Evolutionary conservation across 306 rosid species (phyloP).

Genomic region (Albizia julibrissin): DNA sequence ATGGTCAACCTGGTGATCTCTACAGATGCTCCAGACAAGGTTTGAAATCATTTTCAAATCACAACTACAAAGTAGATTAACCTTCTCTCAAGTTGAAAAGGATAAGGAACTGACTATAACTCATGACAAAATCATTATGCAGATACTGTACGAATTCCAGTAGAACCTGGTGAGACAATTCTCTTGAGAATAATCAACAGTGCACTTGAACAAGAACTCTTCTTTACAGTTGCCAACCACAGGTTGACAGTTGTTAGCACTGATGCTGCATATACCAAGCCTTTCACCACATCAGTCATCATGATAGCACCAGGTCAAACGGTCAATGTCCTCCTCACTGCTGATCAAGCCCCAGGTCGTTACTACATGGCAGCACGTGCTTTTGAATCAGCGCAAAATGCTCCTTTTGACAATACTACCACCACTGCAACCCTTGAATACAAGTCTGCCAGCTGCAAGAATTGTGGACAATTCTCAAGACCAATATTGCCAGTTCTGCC

Average conservation of each 20-base stretch:
- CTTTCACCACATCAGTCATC: slow-evolving; percentile 60
- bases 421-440: slow-evolving; percentile 92
- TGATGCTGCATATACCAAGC: slow-evolving; percentile 80
- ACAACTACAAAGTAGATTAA: slow-evolving; percentile 11
- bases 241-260: slow-evolving; percentile 69
- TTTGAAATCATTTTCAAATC: slow-evolving; percentile 28
- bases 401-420: slow-evolving; percentile 90
- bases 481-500: slow-evolving; percentile 66
- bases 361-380: slow-evolving; percentile 82
- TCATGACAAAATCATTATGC: slow-evolving; percentile 33
- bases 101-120: neutral
- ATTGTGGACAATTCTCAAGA: slow-evolving; percentile 38
- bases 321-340: slow-evolving; percentile 71
- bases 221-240: slow-evolving; percentile 81
- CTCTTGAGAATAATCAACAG: slow-evolving; percentile 76
- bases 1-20: slow-evolving; percentile 93
- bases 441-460: slow-evolving; percentile 46
- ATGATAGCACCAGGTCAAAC: slow-evolving; percentile 95
- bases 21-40: slow-evolving; percentile 79
- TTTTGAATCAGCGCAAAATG: slow-evolving; percentile 74
- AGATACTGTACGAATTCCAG: slow-evolving; percentile 67
- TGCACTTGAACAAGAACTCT: slow-evolving; percentile 88
- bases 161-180: slow-evolving; percentile 61
- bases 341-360: slow-evolving; percentile 69
- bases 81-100: slow-evolving; percentile 10